Evolutionary conservation across 768 basidiomycete species (phyloP).

Genomic region (Albatrellus ellisii): DNA sequence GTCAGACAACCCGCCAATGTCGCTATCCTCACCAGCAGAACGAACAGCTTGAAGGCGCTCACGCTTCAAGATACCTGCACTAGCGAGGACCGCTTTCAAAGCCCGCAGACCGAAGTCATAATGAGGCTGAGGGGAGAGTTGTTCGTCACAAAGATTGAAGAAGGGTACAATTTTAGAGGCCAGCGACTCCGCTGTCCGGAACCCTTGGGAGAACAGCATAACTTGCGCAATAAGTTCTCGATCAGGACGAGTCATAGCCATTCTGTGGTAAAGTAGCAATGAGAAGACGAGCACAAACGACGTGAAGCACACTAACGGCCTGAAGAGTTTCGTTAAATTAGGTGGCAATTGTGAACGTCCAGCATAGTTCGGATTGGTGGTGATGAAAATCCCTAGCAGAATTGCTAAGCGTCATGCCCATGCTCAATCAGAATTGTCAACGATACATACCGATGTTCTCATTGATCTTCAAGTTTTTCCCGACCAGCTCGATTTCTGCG

Average conservation of each 20-base stretch:
- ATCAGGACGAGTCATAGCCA: constrained; percentile 99
- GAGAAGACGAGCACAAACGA: not conserved
- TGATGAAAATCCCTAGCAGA: constrained; percentile 83
- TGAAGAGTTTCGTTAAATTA: constrained; percentile 84
- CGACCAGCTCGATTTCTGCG: constrained; percentile 89
- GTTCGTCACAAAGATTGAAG: constrained; percentile 97
- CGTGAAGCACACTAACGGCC: constrained; percentile 46
- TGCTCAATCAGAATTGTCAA: constrained; percentile 6
- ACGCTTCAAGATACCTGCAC: constrained; percentile 95
- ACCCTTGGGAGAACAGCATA: constrained; percentile 98
- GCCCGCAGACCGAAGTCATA: constrained; percentile 99
- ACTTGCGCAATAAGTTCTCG: constrained; percentile 98
- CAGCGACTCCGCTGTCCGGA: constrained; percentile 94
- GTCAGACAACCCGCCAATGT: constrained; percentile 49
- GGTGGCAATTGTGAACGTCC: constrained; percentile 87
- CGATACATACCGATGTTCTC: constrained; percentile 66
- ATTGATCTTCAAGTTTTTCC: constrained; percentile 87
- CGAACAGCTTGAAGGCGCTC: constrained; percentile 51
- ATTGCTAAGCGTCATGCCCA: not conserved
- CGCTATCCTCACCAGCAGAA: constrained; percentile 25
- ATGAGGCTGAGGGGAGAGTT: constrained; percentile 93
- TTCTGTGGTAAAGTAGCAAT: constrained; percentile 31
- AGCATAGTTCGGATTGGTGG: constrained; percentile 97
- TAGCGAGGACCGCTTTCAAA: constrained; percentile 89
- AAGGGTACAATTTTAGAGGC: constrained; percentile 98